phyloP scores from a whole-genome alignment of 768 basidiomycete genomes.

The Ramaria rubella region DNA sequence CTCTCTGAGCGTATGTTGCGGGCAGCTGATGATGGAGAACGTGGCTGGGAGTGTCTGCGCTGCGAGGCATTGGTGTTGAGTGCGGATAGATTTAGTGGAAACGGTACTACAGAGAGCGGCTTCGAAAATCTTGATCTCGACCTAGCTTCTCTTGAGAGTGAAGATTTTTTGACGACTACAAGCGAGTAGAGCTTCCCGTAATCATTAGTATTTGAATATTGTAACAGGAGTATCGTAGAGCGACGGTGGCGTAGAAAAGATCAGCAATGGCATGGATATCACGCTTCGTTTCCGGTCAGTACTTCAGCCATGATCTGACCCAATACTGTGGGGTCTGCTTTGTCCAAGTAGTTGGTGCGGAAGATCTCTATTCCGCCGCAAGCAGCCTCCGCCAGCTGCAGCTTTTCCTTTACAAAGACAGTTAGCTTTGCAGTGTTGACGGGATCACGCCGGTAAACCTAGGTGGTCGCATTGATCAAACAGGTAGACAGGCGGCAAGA shows the following conservation, averaged over 20 bases:
- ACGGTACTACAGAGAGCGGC: conserved; percentile 33
- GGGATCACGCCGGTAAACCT: conserved; percentile 69
- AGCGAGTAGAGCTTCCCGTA: background rate
- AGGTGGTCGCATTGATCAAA: conserved; percentile 8
- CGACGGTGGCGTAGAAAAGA: background rate
- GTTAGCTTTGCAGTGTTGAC: conserved; percentile 64
- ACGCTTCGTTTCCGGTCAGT: conserved; percentile 1
- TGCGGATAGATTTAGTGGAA: conserved; percentile 53
- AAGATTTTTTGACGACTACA: conserved; percentile 41
- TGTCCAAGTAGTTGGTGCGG: conserved; percentile 50
- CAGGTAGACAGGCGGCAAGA: background rate
- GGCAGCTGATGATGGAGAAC: conserved; percentile 55
- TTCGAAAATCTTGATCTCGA: conserved; percentile 35
- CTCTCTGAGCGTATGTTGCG: conserved; percentile 76
- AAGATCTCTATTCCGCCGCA: conserved; percentile 57
- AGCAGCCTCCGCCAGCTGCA: conserved; percentile 57
- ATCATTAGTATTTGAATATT: conserved; percentile 1
- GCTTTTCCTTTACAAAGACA: conserved; percentile 45
- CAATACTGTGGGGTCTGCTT: conserved; percentile 68
- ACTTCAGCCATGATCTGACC: conserved; percentile 45
- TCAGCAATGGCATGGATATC: background rate
- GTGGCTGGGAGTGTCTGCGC: conserved; percentile 77
- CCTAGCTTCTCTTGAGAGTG: conserved; percentile 47
- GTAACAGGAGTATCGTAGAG: background rate
- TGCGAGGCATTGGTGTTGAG: conserved; percentile 61